Evolutionary conservation across 768 basidiomycete species (phyloP), one percentile per base, ranked within the genome.

Genomic region (Tylopilus felleus): DNA sequence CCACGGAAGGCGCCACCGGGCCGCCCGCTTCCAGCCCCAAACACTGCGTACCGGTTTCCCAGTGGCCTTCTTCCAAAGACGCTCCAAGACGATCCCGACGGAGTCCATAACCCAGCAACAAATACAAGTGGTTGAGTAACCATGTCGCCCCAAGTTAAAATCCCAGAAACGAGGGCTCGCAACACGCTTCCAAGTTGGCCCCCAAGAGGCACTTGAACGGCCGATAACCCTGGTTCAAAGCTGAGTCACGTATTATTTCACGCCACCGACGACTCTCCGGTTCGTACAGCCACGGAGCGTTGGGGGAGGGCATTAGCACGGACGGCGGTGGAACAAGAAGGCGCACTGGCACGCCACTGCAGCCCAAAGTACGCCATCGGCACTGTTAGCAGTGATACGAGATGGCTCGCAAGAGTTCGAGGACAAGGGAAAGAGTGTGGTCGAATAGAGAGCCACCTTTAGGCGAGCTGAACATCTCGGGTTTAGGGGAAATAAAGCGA

Each of bases 251-350:
- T 61, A 86, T 84, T 4, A 82, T 53, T 60, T 87, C 85, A 58
- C 89, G 87, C 87, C 88, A 89, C 19, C 78, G 70, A 50, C 56
- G 65, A 3, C 77, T 73, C 88, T 88, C 89, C 52, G 85, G 80
- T 22, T 82, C 77, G 36, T 82, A 65, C 9, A 64, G 39, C 78
- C 79, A 88, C 4, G 87, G 87, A 6, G 68, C 46, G 51, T 80
- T 71, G 65, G 54, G 1, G 84, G 86, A 0, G 86, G 87, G 83
- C 85, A 88, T 46, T 81, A 74, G 0, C 69, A 71, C 0, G 78
- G 77, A 44, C 71, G 56, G 62, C 85, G 82, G 21, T 65, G 61
- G 43, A 86, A 75, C 25, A 83, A 45, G 38, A 74, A 41, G 28
- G 81, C 67, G 29, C 74, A 78, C 36, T 80, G 36, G 14, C 81